Base-by-base conservation (phyloP, 768 basidiomycete species). In the Dictyophora rubrovolvata region DNA sequence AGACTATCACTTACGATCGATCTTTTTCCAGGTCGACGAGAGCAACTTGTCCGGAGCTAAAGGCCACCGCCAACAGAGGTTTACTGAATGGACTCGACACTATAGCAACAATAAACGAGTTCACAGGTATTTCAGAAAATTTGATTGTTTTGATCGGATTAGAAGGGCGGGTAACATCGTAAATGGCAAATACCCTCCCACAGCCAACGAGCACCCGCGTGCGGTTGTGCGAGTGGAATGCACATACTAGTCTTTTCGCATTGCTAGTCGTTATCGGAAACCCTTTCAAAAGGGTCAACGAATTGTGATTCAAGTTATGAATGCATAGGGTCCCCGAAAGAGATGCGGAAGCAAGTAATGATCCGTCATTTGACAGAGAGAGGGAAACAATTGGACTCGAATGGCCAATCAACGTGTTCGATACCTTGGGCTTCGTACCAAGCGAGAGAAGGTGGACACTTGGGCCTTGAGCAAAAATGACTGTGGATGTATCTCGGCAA, bases 1-100 rank as follows among this genome's bases (percentile, higher is more conserved):
- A 60, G 16, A 16, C 7, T 21, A 47, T 14, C 5, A 68, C 78
- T 51, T 64, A 87, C 87, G 79, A 78, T 64, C 83, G 83, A 60
- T 88, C 86, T 67, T 87, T 89, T 53, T 89, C 86, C 21, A 90
- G 66, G 66, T 90, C 88, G 53, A 89, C 70, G 8, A 89, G 74
- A 3, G 70, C 74, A 11, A 89, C 74, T 48, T 72, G 70, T 1
- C 86, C 86, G 4, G 69, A 72, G 12, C 77, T 72, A 47, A 77
- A 83, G 1, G 78, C 80, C 48, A 78, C 77, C 1, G 83, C 83
- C 22, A 85, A 74, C 35, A 89, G 71, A 1, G 83, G 84, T 72
- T 84, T 88, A 70, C 86, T 88, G 69, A 87, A 89, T 7, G 87
- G 86, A 62, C 86, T 87, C 61, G 79, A 82, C 7, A 80, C 74